Percentiles rank a stretch among this genome's conserved stretches.
Conservation (phyloP, 306 rosid species). For the Lagenaria siceraria region DNA sequence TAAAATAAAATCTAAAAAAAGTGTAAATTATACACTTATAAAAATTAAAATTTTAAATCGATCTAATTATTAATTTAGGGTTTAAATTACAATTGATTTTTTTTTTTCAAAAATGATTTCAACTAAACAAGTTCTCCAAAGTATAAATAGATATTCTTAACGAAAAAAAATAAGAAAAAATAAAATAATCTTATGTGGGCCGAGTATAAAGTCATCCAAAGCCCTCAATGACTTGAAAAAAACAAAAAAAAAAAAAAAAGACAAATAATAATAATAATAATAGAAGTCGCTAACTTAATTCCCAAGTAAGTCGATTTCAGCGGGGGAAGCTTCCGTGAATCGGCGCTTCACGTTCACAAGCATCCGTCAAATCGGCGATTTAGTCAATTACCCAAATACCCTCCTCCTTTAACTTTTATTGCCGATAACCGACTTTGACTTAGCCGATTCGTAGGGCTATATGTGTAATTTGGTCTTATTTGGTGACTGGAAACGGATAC, state of each 20-base stretch:
- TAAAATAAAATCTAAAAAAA: too few species aligned
- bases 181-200: background rate
- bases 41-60: too few species aligned
- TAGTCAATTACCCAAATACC: background rate
- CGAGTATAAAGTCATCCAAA: background rate
- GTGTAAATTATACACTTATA: too few species aligned
- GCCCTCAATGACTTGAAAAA: background rate
- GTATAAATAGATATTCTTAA: too few species aligned
- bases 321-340: slow-evolving; percentile 1
- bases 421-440: background rate
- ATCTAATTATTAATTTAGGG: too few species aligned
- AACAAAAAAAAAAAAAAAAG: background rate
- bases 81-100: too few species aligned
- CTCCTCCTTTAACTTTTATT: background rate
- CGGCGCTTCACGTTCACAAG: background rate
- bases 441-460: background rate
- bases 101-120: too few species aligned
- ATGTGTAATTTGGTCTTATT: background rate
- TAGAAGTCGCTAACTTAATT: background rate
- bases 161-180: too few species aligned
- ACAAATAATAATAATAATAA: background rate
- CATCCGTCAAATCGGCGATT: background rate
- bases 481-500: slow-evolving; percentile 6
- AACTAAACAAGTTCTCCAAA: too few species aligned
- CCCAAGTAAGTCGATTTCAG: background rate